Percentiles rank a stretch among this genome's conserved stretches.
Conservation (phyloP, 306 rosid species). For the Castanospermum australe region DNA sequence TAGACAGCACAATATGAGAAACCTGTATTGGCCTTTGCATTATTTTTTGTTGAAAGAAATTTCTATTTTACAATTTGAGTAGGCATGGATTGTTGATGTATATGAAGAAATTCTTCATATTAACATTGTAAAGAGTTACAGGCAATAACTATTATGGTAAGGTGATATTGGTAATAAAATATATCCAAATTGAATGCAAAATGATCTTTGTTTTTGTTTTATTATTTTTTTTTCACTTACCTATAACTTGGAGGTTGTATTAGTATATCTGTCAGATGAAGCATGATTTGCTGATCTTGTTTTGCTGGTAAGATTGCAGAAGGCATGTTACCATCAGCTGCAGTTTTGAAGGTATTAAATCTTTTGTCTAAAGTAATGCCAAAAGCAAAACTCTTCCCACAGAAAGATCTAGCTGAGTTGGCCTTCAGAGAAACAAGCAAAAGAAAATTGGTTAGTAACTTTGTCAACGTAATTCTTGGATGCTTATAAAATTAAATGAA, state of each 20-base stretch:
- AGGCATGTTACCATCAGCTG: conserved; percentile 64
- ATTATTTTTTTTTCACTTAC: neutral
- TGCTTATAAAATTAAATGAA: neutral
- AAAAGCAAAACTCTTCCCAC: conserved; percentile 77
- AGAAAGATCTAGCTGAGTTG: conserved; percentile 59
- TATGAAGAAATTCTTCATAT: neutral
- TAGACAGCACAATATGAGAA: neutral
- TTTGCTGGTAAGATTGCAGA: conserved; percentile 75
- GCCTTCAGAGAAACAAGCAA: conserved; percentile 72
- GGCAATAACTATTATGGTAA: neutral
- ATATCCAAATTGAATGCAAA: neutral
- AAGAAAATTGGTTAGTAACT: conserved; percentile 72
- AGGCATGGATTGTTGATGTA: neutral
- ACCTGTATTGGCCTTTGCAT: neutral
- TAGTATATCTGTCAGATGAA: neutral
- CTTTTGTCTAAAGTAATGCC: conserved; percentile 67
- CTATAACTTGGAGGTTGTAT: neutral
- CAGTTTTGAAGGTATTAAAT: conserved; percentile 53
- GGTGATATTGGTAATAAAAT: neutral
- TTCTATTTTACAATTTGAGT: neutral
- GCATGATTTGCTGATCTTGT: conserved; percentile 45
- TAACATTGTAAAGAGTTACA: neutral
- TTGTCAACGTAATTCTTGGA: conserved; percentile 4
- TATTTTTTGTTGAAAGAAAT: neutral
- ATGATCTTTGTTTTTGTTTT: no score